Conservation (phyloP, 495 filamentous ascomycete genomes). For the Hypoxylon intermedium region DNA sequence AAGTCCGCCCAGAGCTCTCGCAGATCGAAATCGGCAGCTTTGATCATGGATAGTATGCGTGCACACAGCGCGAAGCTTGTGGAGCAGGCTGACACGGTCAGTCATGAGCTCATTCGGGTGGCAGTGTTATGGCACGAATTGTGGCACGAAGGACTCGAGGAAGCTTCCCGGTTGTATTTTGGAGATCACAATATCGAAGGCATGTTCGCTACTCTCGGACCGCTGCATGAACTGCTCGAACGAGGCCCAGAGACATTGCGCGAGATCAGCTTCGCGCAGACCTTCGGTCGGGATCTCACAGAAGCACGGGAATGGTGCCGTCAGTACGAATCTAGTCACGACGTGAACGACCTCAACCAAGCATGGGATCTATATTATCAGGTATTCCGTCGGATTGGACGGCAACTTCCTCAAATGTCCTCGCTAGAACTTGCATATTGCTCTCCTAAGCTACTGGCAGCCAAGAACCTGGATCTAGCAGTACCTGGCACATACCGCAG, state of each 20-base stretch:
- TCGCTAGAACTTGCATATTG: slow-evolving; percentile 95
- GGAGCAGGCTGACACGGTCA: slow-evolving; percentile 93
- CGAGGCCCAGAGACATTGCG: slow-evolving; percentile 87
- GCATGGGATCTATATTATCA: slow-evolving; percentile 99
- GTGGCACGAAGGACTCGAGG: slow-evolving; percentile 98
- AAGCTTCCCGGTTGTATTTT: slow-evolving; percentile 90
- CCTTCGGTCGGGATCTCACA: slow-evolving; percentile 91
- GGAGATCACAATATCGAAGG: slow-evolving; percentile 95
- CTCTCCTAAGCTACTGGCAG: slow-evolving; percentile 86
- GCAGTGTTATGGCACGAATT: slow-evolving; percentile 98
- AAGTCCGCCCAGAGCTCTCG: slow-evolving; percentile 80
- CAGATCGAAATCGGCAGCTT: slow-evolving; percentile 80
- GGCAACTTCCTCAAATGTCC: slow-evolving; percentile 89
- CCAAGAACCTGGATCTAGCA: slow-evolving; percentile 83
- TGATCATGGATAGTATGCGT: slow-evolving; percentile 98
- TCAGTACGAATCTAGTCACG: slow-evolving; percentile 83
- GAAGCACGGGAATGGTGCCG: slow-evolving; percentile 96
- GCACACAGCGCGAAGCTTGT: slow-evolving; percentile 93
- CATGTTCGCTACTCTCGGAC: slow-evolving; percentile 91
- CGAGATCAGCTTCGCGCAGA: slow-evolving; percentile 97
- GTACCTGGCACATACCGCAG: slow-evolving; percentile 93
- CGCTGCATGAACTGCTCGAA: slow-evolving; percentile 89
- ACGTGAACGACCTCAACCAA: slow-evolving; percentile 93
- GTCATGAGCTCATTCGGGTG: slow-evolving; percentile 92
- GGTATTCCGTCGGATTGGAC: slow-evolving; percentile 92